phyloP scores from a whole-genome alignment of 805 yeast species.

The Komagataella pastoris region DNA sequence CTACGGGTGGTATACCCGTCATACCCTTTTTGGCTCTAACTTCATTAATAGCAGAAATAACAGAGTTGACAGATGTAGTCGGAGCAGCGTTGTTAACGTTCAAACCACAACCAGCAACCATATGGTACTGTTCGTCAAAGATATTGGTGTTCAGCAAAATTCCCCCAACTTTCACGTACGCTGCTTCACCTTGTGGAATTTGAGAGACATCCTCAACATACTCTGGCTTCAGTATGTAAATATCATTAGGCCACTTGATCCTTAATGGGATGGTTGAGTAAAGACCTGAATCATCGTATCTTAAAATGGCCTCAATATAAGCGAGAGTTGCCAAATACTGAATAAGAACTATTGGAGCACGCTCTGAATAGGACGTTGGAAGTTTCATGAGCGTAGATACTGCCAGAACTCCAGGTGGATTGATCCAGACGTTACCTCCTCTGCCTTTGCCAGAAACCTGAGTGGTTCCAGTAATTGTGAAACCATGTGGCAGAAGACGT shows the following conservation, averaged over 20 bases:
- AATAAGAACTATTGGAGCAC: slow-evolving; percentile 57
- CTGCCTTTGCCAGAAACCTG: slow-evolving; percentile 92
- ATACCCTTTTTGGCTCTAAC: slow-evolving; percentile 28
- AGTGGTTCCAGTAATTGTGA: slow-evolving; percentile 56
- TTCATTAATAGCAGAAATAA: slow-evolving; percentile 48
- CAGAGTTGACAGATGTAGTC: slow-evolving; percentile 72
- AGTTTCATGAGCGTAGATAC: slow-evolving; percentile 58
- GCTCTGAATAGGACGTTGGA: slow-evolving; percentile 27
- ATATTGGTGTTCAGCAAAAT: slow-evolving; percentile 71
- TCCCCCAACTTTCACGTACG: slow-evolving; percentile 72
- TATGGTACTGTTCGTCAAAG: slow-evolving; percentile 40
- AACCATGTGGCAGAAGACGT: slow-evolving; percentile 54
- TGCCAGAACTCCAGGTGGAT: slow-evolving; percentile 86
- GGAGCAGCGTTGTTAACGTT: slow-evolving; percentile 83
- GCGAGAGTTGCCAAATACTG: slow-evolving; percentile 84
- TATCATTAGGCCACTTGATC: slow-evolving; percentile 95
- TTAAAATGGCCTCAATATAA: slow-evolving; percentile 58
- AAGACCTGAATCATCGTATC: slow-evolving; percentile 35
- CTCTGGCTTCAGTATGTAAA: slow-evolving; percentile 63
- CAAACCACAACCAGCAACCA: slow-evolving; percentile 80
- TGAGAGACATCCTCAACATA: slow-evolving; percentile 24
- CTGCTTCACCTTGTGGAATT: slow-evolving; percentile 13
- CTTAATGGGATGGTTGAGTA: slow-evolving; percentile 67
- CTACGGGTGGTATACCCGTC: slow-evolving; percentile 11
- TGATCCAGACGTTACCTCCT: slow-evolving; percentile 91